Conservation (phyloP, 2,329 filamentous ascomycete species). For the Colletotrichum magnum region DNA sequence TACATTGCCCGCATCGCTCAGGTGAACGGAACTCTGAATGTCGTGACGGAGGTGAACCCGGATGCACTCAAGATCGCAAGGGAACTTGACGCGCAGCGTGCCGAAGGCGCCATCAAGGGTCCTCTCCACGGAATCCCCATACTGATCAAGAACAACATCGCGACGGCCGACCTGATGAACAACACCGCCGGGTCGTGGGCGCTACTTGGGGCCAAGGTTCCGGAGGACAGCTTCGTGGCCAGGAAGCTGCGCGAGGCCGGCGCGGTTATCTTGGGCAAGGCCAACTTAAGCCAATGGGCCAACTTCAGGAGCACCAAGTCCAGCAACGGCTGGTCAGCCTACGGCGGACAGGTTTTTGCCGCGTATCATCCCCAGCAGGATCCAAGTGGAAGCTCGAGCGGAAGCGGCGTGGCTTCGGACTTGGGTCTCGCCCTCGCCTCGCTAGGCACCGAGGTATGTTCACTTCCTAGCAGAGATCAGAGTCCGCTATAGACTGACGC, state of each 20-base stretch:
- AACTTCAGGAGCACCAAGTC: constrained; percentile 70
- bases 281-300: constrained; percentile 75
- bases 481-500: not conserved
- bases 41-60: constrained; percentile 53
- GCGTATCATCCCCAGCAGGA: constrained; percentile 74
- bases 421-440: constrained; percentile 71
- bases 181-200: constrained; percentile 72
- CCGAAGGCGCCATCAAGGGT: constrained; percentile 45
- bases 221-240: constrained; percentile 69
- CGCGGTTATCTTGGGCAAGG: constrained; percentile 74
- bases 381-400: constrained; percentile 72
- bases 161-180: constrained; percentile 72
- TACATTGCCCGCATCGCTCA: constrained; percentile 47
- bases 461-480: not conserved
- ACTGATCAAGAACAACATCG: constrained; percentile 77
- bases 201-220: constrained; percentile 68
- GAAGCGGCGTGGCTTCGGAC: constrained; percentile 71
- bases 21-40: constrained; percentile 46
- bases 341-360: constrained; percentile 72
- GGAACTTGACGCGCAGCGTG: constrained; percentile 50
- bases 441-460: constrained; percentile 72
- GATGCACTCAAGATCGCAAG: constrained; percentile 51
- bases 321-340: constrained; percentile 75
- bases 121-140: constrained; percentile 75
- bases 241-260: constrained; percentile 71